phyloP scores from a whole-genome alignment of 306 rosid genomes.

The Quillaja saponaria region DNA sequence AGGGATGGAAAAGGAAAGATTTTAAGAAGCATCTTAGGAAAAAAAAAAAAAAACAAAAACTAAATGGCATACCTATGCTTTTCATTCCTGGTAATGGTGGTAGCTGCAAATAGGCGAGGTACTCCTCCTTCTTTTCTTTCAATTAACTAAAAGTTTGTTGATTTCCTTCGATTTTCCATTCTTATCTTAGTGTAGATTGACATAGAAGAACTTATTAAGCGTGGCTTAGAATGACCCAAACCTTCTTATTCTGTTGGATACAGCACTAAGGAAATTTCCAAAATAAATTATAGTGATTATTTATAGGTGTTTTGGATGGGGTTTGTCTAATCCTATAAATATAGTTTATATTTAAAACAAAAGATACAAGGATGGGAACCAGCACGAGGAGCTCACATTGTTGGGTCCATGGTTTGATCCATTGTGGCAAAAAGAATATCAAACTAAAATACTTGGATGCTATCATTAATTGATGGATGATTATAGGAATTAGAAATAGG shows the following conservation, averaged over 20 bases:
- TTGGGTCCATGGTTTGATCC: too few species aligned
- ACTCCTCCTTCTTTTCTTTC: conserved; percentile 38
- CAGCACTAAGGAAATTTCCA: not conserved
- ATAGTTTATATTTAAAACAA: too few species aligned
- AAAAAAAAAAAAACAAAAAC: too few species aligned
- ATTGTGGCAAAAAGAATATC: too few species aligned
- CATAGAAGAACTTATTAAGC: not conserved
- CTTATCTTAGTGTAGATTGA: not conserved
- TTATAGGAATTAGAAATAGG: too few species aligned
- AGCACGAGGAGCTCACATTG: too few species aligned
- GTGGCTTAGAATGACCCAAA: not conserved
- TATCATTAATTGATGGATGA: not conserved
- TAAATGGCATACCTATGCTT: conserved; percentile 84
- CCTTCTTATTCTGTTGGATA: not conserved
- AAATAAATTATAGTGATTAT: too few species aligned
- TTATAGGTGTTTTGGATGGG: too few species aligned
- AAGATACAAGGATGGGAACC: too few species aligned
- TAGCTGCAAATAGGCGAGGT: conserved; percentile 97
- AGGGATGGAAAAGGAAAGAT: conserved; percentile 94
- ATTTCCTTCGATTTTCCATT: too few species aligned
- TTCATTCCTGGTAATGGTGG: conserved; percentile 99
- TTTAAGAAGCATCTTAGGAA: conserved; percentile 74
- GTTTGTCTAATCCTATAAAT: too few species aligned
- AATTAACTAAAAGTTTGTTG: conserved; percentile 5
- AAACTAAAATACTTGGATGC: too few species aligned